Evolutionary conservation across 768 basidiomycete species (phyloP).

Genomic region (Paxillus rubicundulus): DNA sequence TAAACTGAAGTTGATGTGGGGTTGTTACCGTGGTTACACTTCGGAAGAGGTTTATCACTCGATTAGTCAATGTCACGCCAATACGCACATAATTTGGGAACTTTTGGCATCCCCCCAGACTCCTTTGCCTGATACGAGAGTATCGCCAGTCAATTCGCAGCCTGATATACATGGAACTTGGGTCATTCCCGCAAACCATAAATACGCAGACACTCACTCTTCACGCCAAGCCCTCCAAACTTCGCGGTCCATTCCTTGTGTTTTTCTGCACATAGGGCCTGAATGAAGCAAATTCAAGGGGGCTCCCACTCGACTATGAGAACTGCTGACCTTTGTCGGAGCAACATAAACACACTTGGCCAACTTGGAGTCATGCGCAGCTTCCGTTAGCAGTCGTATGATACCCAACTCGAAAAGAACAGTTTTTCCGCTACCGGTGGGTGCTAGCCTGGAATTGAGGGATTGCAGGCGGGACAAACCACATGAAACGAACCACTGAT

Average conservation of each 20-base stretch:
- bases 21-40: slow-evolving; percentile 75
- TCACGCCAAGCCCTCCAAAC: slow-evolving; percentile 71
- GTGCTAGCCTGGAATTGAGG: slow-evolving; percentile 50
- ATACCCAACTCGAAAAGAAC: slow-evolving; percentile 91
- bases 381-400: slow-evolving; percentile 62
- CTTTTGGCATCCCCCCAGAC: slow-evolving; percentile 73
- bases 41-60: slow-evolving; percentile 3
- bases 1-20: neutral
- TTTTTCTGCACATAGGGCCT: slow-evolving; percentile 90
- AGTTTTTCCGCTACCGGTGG: slow-evolving; percentile 96
- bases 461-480: slow-evolving; percentile 2
- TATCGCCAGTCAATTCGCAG: slow-evolving; percentile 92
- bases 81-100: slow-evolving; percentile 73
- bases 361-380: slow-evolving; percentile 30
- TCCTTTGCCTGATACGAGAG: slow-evolving; percentile 59
- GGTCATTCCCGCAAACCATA: neutral
- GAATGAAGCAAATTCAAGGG: neutral
- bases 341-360: slow-evolving; percentile 88
- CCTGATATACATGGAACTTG: slow-evolving; percentile 42
- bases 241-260: slow-evolving; percentile 81
- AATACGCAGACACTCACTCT: slow-evolving; percentile 47
- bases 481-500: slow-evolving; percentile 54
- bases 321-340: slow-evolving; percentile 70
- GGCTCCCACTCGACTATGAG: neutral
- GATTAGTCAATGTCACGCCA: neutral